Conservation (phyloP, 2,329 filamentous ascomycete genomes). For the Plenodomus tracheiphilus region DNA sequence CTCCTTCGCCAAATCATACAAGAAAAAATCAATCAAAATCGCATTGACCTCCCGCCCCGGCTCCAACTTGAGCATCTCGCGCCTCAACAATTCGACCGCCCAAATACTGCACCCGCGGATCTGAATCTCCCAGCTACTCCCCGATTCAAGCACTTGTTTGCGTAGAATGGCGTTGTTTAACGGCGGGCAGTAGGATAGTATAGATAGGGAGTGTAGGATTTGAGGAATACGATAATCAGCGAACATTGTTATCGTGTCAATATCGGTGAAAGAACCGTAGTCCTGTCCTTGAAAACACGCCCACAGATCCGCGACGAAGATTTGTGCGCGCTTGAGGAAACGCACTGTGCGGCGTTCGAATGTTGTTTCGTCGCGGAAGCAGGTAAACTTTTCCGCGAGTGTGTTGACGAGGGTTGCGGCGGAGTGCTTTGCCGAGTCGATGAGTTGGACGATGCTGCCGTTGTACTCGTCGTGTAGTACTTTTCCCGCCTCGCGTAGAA, state of each 20-base stretch:
- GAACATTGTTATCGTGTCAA: conserved; percentile 97
- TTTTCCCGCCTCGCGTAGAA: conserved; percentile 77
- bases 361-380: conserved; percentile 78
- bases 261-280: conserved; percentile 83
- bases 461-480: conserved; percentile 81
- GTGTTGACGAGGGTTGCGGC: conserved; percentile 85
- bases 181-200: conserved; percentile 80
- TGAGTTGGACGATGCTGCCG: conserved; percentile 72
- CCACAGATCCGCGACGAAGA: conserved; percentile 94
- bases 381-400: conserved; percentile 77
- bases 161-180: conserved; percentile 71
- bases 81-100: conserved; percentile 86
- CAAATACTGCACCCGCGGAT: conserved; percentile 92
- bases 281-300: conserved; percentile 84
- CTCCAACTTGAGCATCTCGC: conserved; percentile 75
- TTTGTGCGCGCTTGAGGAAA: conserved; percentile 92
- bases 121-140: conserved; percentile 81
- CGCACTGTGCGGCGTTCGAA: conserved; percentile 78
- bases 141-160: conserved; percentile 68
- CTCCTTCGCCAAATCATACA: conserved; percentile 94
- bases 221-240: conserved; percentile 95
- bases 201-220: conserved; percentile 81
- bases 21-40: conserved; percentile 93
- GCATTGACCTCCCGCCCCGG: conserved; percentile 77
- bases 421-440: conserved; percentile 74